These are phyloP conservation scores for Imleria badia DNA, from an alignment of 768 basidiomycete genomes.

Conservation along the genomic window DNA sequence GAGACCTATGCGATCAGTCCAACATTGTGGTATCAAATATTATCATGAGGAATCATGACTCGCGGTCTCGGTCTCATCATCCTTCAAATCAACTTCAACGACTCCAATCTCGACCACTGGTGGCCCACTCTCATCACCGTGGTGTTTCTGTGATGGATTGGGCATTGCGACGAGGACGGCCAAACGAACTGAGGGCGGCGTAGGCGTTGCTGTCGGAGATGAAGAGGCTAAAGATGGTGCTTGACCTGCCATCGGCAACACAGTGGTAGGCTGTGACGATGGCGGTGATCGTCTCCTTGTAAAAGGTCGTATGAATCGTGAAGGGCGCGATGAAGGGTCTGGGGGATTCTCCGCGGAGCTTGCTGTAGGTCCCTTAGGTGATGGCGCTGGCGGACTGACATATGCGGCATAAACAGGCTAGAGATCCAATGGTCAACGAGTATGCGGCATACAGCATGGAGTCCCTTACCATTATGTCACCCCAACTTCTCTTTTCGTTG, in stretches of 20 bases:
- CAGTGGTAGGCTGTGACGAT: slow-evolving; percentile 9
- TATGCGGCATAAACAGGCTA: slow-evolving; percentile 29
- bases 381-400: slow-evolving; percentile 11
- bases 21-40: background rate
- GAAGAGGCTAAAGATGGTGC: background rate
- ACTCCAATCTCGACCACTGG: slow-evolving; percentile 37
- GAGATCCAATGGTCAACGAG: background rate
- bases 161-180: slow-evolving; percentile 50
- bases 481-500: slow-evolving; percentile 28
- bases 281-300: slow-evolving; percentile 11
- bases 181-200: slow-evolving; percentile 34
- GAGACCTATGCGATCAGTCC: slow-evolving; percentile 1
- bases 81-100: slow-evolving; percentile 16
- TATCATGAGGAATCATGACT: slow-evolving; percentile 10
- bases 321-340: slow-evolving; percentile 5
- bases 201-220: slow-evolving; percentile 6
- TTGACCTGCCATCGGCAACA: background rate
- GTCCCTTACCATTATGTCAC: slow-evolving; percentile 26
- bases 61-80: background rate
- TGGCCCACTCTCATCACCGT: slow-evolving; percentile 23
- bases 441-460: background rate
- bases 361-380: background rate
- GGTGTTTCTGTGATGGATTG: background rate
- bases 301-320: slow-evolving; percentile 22
- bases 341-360: background rate